phyloP scores from a whole-genome alignment of 2,329 filamentous ascomycete genomes.

The Ascochyta clinopodiicola region DNA sequence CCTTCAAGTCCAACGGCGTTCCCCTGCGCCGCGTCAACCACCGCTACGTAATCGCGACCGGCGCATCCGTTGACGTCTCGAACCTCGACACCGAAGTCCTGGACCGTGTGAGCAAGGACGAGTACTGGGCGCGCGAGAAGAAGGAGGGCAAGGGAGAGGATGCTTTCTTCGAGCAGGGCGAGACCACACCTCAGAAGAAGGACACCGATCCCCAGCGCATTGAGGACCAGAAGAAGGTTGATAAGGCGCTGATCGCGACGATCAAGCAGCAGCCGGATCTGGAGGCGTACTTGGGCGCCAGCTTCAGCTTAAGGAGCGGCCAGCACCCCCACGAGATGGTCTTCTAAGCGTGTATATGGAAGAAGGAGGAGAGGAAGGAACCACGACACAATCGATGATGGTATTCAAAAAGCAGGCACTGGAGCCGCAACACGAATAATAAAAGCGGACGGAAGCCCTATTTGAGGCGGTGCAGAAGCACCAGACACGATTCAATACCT shows the following conservation, averaged over 20 bases:
- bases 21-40: conserved; percentile 91
- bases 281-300: conserved; percentile 86
- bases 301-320: conserved; percentile 97
- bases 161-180: conserved; percentile 97
- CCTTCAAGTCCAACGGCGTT: conserved; percentile 99
- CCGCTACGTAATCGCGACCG: conserved; percentile 91
- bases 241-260: conserved; percentile 89
- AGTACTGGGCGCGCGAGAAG: conserved; percentile 98
- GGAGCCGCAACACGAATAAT: conserved; percentile 4
- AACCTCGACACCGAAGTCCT: conserved; percentile 74
- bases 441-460: conserved; percentile 14
- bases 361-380: neutral
- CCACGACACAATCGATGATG: conserved; percentile 17
- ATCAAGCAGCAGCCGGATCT: conserved; percentile 98
- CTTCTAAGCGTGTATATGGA: conserved; percentile 63
- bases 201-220: conserved; percentile 86
- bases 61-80: conserved; percentile 79
- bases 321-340: conserved; percentile 99
- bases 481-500: conserved; percentile 19
- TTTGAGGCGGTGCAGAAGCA: conserved; percentile 9
- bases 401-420: conserved; percentile 14
- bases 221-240: conserved; percentile 96
- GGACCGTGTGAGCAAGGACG: conserved; percentile 78
- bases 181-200: conserved; percentile 89
- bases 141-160: conserved; percentile 91